Base-by-base conservation (phyloP, 1,139 yeast species). In the Williopsis jadinii region DNA sequence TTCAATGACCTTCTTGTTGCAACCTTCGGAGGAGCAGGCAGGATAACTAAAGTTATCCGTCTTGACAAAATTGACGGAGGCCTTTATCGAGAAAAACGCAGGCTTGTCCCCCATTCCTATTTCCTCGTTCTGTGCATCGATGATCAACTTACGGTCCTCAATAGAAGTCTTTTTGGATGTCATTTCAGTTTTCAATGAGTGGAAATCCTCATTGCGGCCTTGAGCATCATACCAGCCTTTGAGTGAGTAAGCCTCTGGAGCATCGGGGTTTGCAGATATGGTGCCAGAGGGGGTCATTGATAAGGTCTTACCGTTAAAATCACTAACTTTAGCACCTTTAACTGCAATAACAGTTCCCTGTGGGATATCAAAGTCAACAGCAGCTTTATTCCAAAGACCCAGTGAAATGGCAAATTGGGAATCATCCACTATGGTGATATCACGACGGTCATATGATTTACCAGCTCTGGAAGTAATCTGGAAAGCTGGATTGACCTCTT, bases 161-260 rank as follows among this genome's bases (percentile, higher is more conserved):
- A 63, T 58, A 6, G 61, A 54, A 19, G 62, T 55, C 29, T 54
- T 52, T 38, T 63, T 61, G 3, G 56, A 39, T 9, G 62, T 59
- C 8, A 58, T 50, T 44, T 68, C 73, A 27, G 62, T 59, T 56
- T 77, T 80, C 60, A 84, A 64, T n/a, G 79, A 67, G 53, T 77
- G 76, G 67, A 84, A 87, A 34, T 62, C 66, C 48, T 77, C 80
- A 45, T 69, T 66, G 35, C 71, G 70, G 38, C 96, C 97, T 52
- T 77, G 79, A 39, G 81, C 75, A 56, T 87, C 95, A 57, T 80
- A 94, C 99, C 99, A 94, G 5, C 98, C 97, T 62, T 87, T 86
- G 52, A 94, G 73, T 41, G 77, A 73, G 60, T 79, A 87, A 8
- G 97, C 92, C 61, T 88, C 96, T 13, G 86, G 82, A 15, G 85